Percentiles rank a stretch among this genome's conserved stretches.
Conservation (phyloP, 352 stramenopile genomes). For the Elongisporangium prolatum region DNA sequence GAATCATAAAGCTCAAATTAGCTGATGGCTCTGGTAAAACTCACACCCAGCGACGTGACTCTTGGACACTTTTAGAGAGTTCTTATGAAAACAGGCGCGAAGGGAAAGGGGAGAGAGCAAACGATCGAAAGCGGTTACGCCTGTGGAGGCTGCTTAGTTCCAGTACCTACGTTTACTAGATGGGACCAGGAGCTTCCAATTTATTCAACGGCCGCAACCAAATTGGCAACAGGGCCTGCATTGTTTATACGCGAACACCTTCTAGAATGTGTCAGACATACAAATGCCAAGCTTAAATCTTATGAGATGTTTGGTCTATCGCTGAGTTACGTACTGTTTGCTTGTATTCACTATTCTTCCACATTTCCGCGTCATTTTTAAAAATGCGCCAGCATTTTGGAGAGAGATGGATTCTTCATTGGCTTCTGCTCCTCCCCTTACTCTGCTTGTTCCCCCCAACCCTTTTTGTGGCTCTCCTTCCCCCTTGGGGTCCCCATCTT, state of each 20-base stretch:
- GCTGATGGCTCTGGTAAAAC: not conserved
- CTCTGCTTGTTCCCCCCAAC: slow-evolving; percentile 5
- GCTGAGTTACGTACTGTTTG: not conserved
- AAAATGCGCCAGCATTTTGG: not conserved
- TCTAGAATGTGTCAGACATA: not conserved
- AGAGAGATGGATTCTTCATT: not conserved
- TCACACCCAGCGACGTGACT: not conserved
- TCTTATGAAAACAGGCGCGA: not conserved
- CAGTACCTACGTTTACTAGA: not conserved
- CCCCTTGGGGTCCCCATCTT: not conserved
- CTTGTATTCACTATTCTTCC: not conserved
- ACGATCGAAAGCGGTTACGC: not conserved
- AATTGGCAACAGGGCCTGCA: not conserved
- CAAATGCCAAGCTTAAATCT: not conserved
- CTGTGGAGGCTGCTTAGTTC: not conserved
- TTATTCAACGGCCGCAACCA: not conserved
- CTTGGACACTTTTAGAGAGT: not conserved
- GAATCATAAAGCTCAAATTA: not conserved
- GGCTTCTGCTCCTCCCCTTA: not conserved
- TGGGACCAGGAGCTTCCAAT: not conserved
- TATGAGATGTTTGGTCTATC: not conserved
- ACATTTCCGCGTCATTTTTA: not conserved
- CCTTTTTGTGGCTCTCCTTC: slow-evolving; percentile 1
- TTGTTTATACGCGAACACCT: not conserved
- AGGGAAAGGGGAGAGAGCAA: not conserved